phyloP scores from a whole-genome alignment of 164 flowering plant species.

The Chimonanthus salicifolius region DNA sequence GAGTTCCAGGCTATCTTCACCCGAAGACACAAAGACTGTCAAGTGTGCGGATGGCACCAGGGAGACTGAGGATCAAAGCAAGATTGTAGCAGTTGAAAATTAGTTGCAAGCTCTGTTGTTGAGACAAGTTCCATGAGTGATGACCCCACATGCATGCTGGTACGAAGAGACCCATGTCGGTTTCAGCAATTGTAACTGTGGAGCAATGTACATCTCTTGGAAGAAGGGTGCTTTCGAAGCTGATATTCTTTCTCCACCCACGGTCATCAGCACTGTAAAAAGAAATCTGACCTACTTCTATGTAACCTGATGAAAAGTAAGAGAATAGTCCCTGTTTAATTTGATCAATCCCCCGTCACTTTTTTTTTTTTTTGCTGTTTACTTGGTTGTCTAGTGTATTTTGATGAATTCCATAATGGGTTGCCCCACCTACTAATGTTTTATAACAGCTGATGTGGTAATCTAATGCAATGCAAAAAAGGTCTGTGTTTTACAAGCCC shows the following conservation, averaged over 20 bases:
- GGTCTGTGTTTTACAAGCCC: background rate
- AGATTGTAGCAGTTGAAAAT: slow-evolving; percentile 6
- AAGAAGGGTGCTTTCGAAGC: slow-evolving; percentile 5
- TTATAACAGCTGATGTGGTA: background rate
- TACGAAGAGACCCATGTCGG: background rate
- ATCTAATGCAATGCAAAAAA: background rate
- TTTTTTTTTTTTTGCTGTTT: background rate
- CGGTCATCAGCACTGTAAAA: slow-evolving; percentile 3
- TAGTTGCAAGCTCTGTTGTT: background rate
- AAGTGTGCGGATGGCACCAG: slow-evolving; percentile 1
- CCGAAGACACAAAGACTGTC: slow-evolving; percentile 2
- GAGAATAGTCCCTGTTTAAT: background rate
- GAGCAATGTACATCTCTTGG: slow-evolving; percentile 18
- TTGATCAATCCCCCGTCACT: background rate
- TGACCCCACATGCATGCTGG: background rate
- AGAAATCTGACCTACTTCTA: background rate
- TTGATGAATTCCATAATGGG: slow-evolving; percentile 1
- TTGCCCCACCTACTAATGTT: background rate
- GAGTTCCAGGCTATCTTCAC: slow-evolving; percentile 1
- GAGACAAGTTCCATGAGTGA: slow-evolving; percentile 1
- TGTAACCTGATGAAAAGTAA: background rate
- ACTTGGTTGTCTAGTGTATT: background rate
- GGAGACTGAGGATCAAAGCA: slow-evolving; percentile 1
- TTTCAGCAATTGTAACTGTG: slow-evolving; percentile 7
- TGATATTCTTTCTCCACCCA: slow-evolving; percentile 10